Percentiles rank a stretch among this genome's conserved stretches.
Conservation (phyloP, 1,284 basidiomycete species). For the Sanguinoderma infundibulare region DNA sequence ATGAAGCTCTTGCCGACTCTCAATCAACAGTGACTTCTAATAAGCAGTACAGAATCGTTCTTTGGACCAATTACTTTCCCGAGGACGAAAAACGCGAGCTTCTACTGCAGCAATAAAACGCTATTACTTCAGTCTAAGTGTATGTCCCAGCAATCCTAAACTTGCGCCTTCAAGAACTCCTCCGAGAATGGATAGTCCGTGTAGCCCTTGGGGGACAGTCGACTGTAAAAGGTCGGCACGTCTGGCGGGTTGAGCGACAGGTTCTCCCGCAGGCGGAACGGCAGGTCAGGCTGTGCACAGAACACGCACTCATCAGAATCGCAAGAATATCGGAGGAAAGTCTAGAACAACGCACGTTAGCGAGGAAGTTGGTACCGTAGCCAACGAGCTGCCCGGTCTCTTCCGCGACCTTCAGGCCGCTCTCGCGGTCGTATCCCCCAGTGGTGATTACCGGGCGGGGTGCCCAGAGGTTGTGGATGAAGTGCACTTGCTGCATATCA, state of each 20-base stretch:
- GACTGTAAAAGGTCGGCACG: constrained; percentile 8
- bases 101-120: too few relatives aligned
- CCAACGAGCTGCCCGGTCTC: constrained; percentile 43
- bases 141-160: too few relatives aligned
- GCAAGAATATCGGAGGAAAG: too few relatives aligned
- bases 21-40: too few relatives aligned
- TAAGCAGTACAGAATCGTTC: too few relatives aligned
- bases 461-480: constrained; percentile 36
- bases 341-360: constrained; percentile 35
- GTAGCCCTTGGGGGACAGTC: constrained; percentile 29
- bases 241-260: constrained; percentile 6
- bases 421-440: constrained; percentile 29
- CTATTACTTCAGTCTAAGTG: too few relatives aligned
- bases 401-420: constrained; percentile 32
- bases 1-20: too few relatives aligned
- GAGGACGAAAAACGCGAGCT: too few relatives aligned
- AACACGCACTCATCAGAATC: constrained; percentile 49
- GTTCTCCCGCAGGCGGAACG: constrained; percentile 14
- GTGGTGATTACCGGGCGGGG: constrained; percentile 36
- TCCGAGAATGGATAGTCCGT: constrained; percentile 19
- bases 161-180: constrained; percentile 17
- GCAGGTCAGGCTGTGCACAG: constrained; percentile 33
- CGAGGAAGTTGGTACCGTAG: constrained; percentile 51
- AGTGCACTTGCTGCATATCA: constrained; percentile 13
- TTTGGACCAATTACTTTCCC: too few relatives aligned